Percentiles rank a stretch among this genome's conserved stretches.
phyloP scores from a whole-genome alignment of 2,329 filamentous ascomycete genomes.

The Diaporthe sp. region DNA sequence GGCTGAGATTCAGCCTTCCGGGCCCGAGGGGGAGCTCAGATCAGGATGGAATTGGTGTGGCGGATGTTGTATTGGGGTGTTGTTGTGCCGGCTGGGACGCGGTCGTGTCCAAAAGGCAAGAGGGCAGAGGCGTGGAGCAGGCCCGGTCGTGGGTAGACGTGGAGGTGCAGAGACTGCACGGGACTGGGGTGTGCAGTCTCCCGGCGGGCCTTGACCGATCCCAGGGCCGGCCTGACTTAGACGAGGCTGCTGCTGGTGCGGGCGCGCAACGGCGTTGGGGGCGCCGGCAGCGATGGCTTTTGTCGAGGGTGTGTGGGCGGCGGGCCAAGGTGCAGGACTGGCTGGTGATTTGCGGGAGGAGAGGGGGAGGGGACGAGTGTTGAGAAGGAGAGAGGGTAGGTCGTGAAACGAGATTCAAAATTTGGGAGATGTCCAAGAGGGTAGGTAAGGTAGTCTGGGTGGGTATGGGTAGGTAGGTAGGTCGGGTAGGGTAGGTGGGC shows the following conservation, averaged over 20 bases:
- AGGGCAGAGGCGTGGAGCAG: conserved; percentile 40
- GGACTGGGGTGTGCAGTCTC: conserved; percentile 41
- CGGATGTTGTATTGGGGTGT: conserved; percentile 46
- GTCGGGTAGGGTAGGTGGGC: not conserved
- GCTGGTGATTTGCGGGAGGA: conserved; percentile 29
- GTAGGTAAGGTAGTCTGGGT: conserved; percentile 11
- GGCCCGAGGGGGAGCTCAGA: conserved; percentile 47
- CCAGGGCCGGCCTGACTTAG: conserved; percentile 39
- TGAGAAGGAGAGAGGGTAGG: conserved; percentile 40
- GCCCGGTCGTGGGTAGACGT: conserved; percentile 41
- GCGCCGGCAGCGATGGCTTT: conserved; percentile 27
- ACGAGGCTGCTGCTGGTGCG: conserved; percentile 42
- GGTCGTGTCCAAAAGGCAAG: conserved; percentile 36
- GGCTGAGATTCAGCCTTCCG: conserved; percentile 57
- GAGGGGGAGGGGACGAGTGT: conserved; percentile 33
- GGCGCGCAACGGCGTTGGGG: conserved; percentile 27
- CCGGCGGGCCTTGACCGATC: conserved; percentile 41
- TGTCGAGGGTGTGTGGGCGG: conserved; percentile 28
- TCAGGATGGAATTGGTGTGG: conserved; percentile 47
- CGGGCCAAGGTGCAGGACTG: conserved; percentile 6
- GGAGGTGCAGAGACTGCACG: conserved; percentile 43
- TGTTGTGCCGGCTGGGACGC: conserved; percentile 44
- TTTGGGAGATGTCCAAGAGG: conserved; percentile 39
- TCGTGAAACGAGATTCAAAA: conserved; percentile 43
- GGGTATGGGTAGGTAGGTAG: conserved; percentile 11